Evolutionary conservation across 2,329 filamentous ascomycete species (phyloP).

Genomic region (Ophiostoma himal-ulmi): DNA sequence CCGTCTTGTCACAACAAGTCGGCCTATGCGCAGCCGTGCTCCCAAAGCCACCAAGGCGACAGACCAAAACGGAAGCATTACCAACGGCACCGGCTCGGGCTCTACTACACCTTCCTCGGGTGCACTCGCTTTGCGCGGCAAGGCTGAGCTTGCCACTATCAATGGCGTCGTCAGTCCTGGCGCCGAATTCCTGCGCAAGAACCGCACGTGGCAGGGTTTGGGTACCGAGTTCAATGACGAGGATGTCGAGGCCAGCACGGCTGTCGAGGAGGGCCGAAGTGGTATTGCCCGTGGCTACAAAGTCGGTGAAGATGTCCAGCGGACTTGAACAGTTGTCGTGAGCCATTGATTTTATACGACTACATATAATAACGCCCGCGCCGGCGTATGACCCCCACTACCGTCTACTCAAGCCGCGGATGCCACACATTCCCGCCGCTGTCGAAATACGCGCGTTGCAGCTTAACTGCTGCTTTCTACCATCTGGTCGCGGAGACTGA

Average conservation of each 20-base stretch:
- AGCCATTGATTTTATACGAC: background rate
- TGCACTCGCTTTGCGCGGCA: constrained; percentile 50
- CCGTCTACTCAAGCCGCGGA: background rate
- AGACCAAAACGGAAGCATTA: constrained; percentile 14
- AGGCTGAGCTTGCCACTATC: constrained; percentile 70
- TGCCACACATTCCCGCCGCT: background rate
- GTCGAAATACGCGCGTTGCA: no score
- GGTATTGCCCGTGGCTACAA: constrained; percentile 86
- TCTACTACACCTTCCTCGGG: constrained; percentile 33
- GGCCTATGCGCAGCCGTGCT: constrained; percentile 57
- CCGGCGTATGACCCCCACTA: background rate
- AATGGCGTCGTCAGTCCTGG: constrained; percentile 86
- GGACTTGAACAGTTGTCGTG: constrained; percentile 17
- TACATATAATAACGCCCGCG: background rate
- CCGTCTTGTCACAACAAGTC: constrained; percentile 69
- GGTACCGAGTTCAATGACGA: constrained; percentile 69
- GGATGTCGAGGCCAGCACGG: constrained; percentile 48
- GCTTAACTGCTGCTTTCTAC: no score
- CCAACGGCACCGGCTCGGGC: constrained; percentile 24
- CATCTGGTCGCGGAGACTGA: no score
- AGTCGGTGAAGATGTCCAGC: constrained; percentile 50
- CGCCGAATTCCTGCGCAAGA: constrained; percentile 75
- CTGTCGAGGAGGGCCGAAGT: constrained; percentile 77
- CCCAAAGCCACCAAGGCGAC: constrained; percentile 1
- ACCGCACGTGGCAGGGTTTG: constrained; percentile 85